Conservation (phyloP, 371 early-diverging fungal genomes). For the Rhizopus sp. region DNA sequence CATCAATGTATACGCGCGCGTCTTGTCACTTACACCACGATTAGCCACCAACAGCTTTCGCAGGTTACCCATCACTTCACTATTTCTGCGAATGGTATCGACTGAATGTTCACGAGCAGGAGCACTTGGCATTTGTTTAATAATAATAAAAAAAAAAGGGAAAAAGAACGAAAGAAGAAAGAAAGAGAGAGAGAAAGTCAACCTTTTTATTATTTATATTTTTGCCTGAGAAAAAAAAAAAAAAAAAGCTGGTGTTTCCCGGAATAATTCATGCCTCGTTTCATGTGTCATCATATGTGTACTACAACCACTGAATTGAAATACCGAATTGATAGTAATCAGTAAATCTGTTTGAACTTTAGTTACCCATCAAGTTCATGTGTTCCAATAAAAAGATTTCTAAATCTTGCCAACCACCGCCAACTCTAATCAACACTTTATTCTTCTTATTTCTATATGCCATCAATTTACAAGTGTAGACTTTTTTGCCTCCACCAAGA, state of each 20-base stretch:
- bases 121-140: conserved; percentile 19
- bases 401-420: conserved; percentile 69
- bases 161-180: conserved; percentile 16
- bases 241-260: neutral
- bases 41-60: conserved; percentile 67
- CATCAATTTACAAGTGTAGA: conserved; percentile 51
- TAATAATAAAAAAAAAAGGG: conserved; percentile 8
- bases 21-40: conserved; percentile 56
- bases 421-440: conserved; percentile 64
- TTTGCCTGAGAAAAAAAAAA: conserved; percentile 4
- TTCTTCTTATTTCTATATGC: conserved; percentile 32
- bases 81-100: conserved; percentile 64
- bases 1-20: neutral
- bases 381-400: conserved; percentile 64
- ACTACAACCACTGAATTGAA: neutral
- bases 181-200: conserved; percentile 7
- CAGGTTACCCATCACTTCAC: conserved; percentile 52
- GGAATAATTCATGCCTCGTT: conserved; percentile 23
- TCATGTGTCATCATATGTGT: conserved; percentile 28
- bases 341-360: conserved; percentile 4
- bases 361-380: conserved; percentile 40
- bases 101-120: conserved; percentile 58
- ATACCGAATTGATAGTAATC: neutral
- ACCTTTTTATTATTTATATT: conserved; percentile 11
- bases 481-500: conserved; percentile 44